These are phyloP conservation scores for Pyronema omphalodes DNA, from an alignment of 495 filamentous ascomycete species.

Conservation along the genomic window DNA sequence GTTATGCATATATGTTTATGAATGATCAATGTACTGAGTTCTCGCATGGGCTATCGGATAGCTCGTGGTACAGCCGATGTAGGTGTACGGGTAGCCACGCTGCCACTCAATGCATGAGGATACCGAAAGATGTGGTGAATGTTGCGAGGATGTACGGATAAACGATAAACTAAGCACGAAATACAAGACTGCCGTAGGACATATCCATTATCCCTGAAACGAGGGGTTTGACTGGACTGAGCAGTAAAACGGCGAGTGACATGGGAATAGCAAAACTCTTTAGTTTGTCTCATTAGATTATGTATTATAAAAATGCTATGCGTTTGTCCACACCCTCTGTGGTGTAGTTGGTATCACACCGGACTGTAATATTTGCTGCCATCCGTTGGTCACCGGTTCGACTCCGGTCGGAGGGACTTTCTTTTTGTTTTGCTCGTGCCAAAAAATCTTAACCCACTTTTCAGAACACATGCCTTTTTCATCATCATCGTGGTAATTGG, in stretches of 20 bases:
- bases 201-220: constrained; percentile 24
- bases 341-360: no score
- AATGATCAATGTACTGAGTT: constrained; percentile 17
- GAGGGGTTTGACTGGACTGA: constrained; percentile 24
- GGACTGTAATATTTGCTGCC: no score
- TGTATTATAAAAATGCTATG: no score
- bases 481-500: no score
- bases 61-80: constrained; percentile 19
- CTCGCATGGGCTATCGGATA: constrained; percentile 23
- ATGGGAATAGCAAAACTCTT: constrained; percentile 22
- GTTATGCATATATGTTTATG: constrained; percentile 21
- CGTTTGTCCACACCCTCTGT: no score
- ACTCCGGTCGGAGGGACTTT: no score
- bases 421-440: no score
- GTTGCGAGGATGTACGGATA: constrained; percentile 17
- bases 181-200: constrained; percentile 24
- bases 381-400: no score
- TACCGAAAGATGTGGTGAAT: constrained; percentile 21
- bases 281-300: no score
- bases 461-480: no score
- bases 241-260: constrained; percentile 9
- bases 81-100: constrained; percentile 16
- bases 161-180: constrained; percentile 15
- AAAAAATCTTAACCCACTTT: no score
- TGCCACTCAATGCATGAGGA: constrained; percentile 11